Conservation (phyloP, 2,329 filamentous ascomycete genomes). For the Pestalotiopsis sp. region DNA sequence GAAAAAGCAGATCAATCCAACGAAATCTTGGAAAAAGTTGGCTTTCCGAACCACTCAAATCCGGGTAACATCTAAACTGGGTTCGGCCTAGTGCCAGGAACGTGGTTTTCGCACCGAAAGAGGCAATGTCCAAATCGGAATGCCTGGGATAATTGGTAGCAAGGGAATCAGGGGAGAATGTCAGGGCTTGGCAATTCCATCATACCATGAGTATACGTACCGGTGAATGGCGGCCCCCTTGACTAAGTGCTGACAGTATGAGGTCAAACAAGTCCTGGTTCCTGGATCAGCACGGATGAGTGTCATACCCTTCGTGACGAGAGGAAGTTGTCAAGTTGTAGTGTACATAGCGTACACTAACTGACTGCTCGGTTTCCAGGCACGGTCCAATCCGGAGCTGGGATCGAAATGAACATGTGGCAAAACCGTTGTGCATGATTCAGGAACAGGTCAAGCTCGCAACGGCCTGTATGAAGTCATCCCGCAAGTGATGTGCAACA, state of each 20-base stretch:
- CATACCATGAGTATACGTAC: neutral
- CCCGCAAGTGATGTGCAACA: neutral
- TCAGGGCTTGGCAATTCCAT: neutral
- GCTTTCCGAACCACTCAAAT: neutral
- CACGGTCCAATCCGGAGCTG: neutral
- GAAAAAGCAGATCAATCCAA: neutral
- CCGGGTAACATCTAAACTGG: neutral
- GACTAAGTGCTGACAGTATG: neutral
- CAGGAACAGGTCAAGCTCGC: neutral
- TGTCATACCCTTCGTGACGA: neutral
- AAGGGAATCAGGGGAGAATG: neutral
- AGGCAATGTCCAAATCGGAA: neutral
- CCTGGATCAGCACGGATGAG: neutral
- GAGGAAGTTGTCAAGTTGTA: neutral
- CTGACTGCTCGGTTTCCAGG: neutral
- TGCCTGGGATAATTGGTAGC: neutral
- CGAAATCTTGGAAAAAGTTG: conserved; percentile 5
- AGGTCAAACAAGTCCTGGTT: neutral
- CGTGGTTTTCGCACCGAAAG: neutral
- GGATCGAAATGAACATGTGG: neutral
- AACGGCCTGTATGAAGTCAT: neutral
- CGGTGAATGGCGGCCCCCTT: neutral
- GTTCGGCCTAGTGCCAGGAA: conserved; percentile 7
- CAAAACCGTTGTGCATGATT: neutral
- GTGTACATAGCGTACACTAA: neutral